Evolutionary conservation across 306 rosid species (phyloP), one percentile per base, ranked within the genome.

Genomic region (Lathyrus aphaca): DNA sequence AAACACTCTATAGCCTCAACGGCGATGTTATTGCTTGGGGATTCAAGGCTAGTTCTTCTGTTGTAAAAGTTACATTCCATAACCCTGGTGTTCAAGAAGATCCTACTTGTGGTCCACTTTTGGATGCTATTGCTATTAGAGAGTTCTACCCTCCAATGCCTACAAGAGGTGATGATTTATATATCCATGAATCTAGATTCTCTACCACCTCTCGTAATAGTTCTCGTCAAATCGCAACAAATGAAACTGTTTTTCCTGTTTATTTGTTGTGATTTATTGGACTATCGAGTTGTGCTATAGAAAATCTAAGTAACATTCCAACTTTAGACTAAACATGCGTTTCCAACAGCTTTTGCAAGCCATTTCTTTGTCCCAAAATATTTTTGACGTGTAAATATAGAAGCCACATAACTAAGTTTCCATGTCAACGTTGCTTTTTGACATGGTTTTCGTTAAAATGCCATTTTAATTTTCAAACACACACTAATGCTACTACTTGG

Each of bases 11-110:
- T 68, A 87, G 86, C 79, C 91, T 87, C 35, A 55, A 86, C 74
- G 98, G 94, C 16, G 98, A 94, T 69, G 89, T 85, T 64, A 87
- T 88, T 57, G 98, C 95, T 66, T 90, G 81, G 82, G 97, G 96
- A 16, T 88, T 94, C 73, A 64, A 4, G 60, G 81, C 96, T 64
- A 8, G 37, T 43, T 57, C 85, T 11, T 18, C 27, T 82, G 6
- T 18, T 8, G 84, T 65, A 7, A 86, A 72, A 53, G 90, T 93
- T 32, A 85, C 82, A 2, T 85, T 93, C 67, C 95, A 85, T 76
- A 93, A 93, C 66, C 96, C 96, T 69, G 96, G 97, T 61, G 68
- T 82, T 77, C 98, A 93, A 76, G 97, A 93, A 64, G 89, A 93
- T 69, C 96, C 98, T 71, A 50, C 98, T 63, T 89, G 98, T 69